phyloP scores from a whole-genome alignment of 192 early-diverging fungal genomes.

The Haplosporangium gracile region DNA sequence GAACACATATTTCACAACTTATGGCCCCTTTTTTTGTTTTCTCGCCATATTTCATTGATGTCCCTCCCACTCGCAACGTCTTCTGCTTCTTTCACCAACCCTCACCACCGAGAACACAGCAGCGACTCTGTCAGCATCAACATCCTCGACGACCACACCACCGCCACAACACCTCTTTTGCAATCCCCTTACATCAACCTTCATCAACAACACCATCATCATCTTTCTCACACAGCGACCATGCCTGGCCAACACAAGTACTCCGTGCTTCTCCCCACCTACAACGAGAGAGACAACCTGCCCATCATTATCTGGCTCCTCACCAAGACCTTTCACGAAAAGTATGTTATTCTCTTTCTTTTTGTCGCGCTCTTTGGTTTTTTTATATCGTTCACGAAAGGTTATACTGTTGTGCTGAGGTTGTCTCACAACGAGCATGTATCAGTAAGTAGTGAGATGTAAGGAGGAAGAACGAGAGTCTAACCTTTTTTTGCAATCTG shows the following conservation, averaged over 20 bases:
- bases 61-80: constrained; percentile 15
- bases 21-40: not conserved
- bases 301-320: constrained; percentile 96
- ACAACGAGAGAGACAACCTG: constrained; percentile 98
- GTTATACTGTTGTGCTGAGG: too few relatives aligned
- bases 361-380: not conserved
- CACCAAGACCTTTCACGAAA: constrained; percentile 86
- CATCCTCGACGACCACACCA: constrained; percentile 40
- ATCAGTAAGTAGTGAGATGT: not conserved
- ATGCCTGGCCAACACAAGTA: constrained; percentile 74
- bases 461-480: constrained; percentile 9
- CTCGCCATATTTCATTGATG: constrained; percentile 8
- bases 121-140: constrained; percentile 55
- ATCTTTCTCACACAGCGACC: constrained; percentile 1
- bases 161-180: constrained; percentile 8
- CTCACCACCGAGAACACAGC: constrained; percentile 13
- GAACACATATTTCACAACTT: not conserved
- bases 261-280: constrained; percentile 96
- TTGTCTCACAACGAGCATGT: not conserved
- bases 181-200: not conserved
- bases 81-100: constrained; percentile 14
- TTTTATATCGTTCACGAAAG: not conserved
- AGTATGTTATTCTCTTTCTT: constrained; percentile 53
- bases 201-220: constrained; percentile 15
- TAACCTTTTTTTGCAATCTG: not conserved